phyloP scores from a whole-genome alignment of 345 rosid genomes.

The Viola odorata region DNA sequence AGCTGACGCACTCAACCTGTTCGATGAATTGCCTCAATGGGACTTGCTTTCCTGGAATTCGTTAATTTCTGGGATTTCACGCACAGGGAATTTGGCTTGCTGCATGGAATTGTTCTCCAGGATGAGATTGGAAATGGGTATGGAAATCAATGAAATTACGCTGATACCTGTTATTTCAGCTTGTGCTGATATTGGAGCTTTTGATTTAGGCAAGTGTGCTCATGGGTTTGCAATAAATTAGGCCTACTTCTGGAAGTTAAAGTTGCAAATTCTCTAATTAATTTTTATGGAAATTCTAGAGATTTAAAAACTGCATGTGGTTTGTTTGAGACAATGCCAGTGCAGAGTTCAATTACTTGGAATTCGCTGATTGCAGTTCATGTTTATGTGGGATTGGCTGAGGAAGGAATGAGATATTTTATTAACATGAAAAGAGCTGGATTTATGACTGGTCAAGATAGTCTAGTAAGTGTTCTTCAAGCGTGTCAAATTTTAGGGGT shows the following conservation, averaged over 20 bases:
- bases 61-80: slow-evolving; percentile 44
- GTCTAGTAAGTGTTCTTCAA: slow-evolving; percentile 40
- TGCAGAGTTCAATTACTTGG: slow-evolving; percentile 56
- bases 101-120: slow-evolving; percentile 31
- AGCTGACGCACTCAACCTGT: slow-evolving; percentile 39
- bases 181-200: slow-evolving; percentile 33
- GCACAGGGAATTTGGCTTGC: slow-evolving; percentile 26
- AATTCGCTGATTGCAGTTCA: slow-evolving; percentile 47
- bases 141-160: slow-evolving; percentile 49
- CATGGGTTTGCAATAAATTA: slow-evolving; percentile 50
- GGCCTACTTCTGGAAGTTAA: slow-evolving; percentile 46
- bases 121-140: slow-evolving; percentile 36
- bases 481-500: slow-evolving; percentile 48
- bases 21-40: slow-evolving; percentile 59
- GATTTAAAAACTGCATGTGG: slow-evolving; percentile 30
- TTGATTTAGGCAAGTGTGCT: slow-evolving; percentile 39
- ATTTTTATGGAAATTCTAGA: slow-evolving; percentile 53
- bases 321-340: slow-evolving; percentile 39
- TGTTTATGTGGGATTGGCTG: slow-evolving; percentile 30
- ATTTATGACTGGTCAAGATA: slow-evolving; percentile 50
- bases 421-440: slow-evolving; percentile 39
- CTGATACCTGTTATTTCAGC: slow-evolving; percentile 48
- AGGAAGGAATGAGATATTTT: slow-evolving; percentile 38
- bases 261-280: slow-evolving; percentile 48
- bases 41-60: slow-evolving; percentile 73